These are phyloP conservation scores for Zygosaccharomyces rouxii DNA, from an alignment of 805 yeast species.

Conservation along the genomic window DNA sequence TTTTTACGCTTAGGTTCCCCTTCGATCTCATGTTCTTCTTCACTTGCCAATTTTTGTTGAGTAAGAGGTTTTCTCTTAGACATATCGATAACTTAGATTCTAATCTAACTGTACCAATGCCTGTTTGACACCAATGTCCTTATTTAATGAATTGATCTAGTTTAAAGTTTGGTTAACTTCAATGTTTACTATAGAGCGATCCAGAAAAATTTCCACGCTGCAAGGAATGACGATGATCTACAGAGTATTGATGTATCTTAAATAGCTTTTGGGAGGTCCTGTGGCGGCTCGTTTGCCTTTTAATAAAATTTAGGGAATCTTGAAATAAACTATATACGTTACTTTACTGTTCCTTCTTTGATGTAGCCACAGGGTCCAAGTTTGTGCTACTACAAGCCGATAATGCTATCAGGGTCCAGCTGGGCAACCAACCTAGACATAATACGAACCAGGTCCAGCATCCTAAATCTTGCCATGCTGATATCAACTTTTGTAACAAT, in stretches of 20 bases:
- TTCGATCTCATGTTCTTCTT: slow-evolving; percentile 3
- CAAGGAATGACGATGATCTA: background rate
- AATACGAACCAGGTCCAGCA: slow-evolving; percentile 85
- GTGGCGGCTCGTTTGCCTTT: background rate
- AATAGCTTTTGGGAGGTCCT: too few relatives aligned
- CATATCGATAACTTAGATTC: background rate
- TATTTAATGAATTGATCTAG: background rate
- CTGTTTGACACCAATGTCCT: background rate
- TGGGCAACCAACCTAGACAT: slow-evolving; percentile 74
- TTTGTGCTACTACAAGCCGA: slow-evolving; percentile 18
- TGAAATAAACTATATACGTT: background rate
- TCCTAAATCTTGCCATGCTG: slow-evolving; percentile 63
- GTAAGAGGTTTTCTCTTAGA: slow-evolving; percentile 1
- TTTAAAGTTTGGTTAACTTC: background rate
- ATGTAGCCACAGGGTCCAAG: background rate
- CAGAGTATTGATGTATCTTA: background rate
- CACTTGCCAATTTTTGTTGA: background rate
- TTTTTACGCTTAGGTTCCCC: slow-evolving; percentile 1
- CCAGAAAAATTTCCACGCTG: background rate
- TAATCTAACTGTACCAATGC: background rate
- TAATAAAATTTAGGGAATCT: background rate
- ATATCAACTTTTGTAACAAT: slow-evolving; percentile 44
- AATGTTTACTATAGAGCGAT: background rate
- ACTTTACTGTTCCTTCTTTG: slow-evolving; percentile 7
- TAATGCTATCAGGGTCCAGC: slow-evolving; percentile 54